A percentile compares a stretch with the other conserved stretches of the same genome.
These are phyloP conservation scores for Xylaria multiplex DNA, from an alignment of 2,329 filamentous ascomycete genomes.

Conservation along the genomic window DNA sequence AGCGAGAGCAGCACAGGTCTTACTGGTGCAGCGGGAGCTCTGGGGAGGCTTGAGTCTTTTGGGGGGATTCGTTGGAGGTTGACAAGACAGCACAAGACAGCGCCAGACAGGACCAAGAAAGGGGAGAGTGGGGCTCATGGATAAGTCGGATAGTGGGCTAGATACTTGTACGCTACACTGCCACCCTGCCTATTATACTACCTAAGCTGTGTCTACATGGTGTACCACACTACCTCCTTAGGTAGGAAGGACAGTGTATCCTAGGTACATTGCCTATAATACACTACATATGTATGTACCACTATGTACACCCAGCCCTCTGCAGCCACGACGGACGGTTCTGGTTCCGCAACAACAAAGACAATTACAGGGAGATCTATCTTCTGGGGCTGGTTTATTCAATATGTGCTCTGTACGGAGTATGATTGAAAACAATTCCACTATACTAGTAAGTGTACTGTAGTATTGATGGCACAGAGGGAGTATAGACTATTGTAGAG, in stretches of 20 bases:
- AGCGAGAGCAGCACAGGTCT: conserved; percentile 1
- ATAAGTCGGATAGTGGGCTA: conserved; percentile 15
- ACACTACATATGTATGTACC: background rate
- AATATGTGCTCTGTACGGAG: background rate
- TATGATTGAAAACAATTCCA: conserved; percentile 22
- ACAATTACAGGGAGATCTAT: too few species aligned
- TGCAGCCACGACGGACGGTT: conserved; percentile 12
- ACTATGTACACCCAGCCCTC: background rate
- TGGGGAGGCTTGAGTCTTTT: conserved; percentile 6
- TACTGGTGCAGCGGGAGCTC: background rate
- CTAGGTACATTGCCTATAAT: too few species aligned
- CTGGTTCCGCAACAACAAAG: background rate
- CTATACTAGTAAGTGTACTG: background rate
- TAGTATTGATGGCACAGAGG: too few species aligned
- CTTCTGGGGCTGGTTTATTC: background rate
- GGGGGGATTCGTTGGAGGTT: background rate
- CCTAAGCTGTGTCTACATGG: too few species aligned
- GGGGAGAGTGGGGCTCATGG: conserved; percentile 26
- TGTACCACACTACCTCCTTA: too few species aligned
- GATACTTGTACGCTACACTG: background rate
- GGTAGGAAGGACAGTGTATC: too few species aligned
- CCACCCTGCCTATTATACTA: too few species aligned
- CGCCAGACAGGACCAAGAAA: conserved; percentile 23
- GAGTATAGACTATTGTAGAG: background rate
- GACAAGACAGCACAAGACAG: background rate